Evolutionary conservation across 2,329 filamentous ascomycete genomes (phyloP).

Genomic region (Neocucurbitaria cava): DNA sequence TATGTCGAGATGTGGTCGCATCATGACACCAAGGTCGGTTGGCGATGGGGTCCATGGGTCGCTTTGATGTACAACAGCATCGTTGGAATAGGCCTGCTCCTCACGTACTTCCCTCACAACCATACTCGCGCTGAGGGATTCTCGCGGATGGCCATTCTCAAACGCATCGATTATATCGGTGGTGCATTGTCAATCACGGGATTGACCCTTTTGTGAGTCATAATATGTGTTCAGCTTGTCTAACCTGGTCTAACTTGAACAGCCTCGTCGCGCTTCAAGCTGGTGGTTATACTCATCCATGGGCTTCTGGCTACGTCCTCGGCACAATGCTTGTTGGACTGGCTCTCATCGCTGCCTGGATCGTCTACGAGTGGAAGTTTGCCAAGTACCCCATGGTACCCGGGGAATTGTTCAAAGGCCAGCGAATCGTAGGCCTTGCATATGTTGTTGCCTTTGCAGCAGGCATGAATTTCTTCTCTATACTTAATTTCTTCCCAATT

Average conservation of each 20-base stretch:
- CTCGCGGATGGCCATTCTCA: conserved; percentile 37
- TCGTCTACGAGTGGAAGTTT: conserved; percentile 49
- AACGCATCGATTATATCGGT: conserved; percentile 41
- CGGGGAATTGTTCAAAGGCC: conserved; percentile 41
- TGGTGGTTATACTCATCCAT: conserved; percentile 50
- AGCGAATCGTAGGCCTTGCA: conserved; percentile 40
- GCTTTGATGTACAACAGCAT: conserved; percentile 42
- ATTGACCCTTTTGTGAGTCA: conserved; percentile 40
- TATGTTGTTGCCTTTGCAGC: conserved; percentile 46
- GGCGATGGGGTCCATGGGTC: conserved; percentile 47
- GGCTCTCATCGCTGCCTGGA: conserved; percentile 41
- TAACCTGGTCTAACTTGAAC: conserved; percentile 2
- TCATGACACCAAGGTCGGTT: conserved; percentile 30
- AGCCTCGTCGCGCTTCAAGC: conserved; percentile 51
- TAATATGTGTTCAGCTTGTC: conserved; percentile 1
- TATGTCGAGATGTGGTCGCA: conserved; percentile 42
- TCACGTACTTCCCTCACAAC: conserved; percentile 42
- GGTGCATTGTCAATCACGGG: conserved; percentile 41
- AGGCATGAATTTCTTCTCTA: conserved; percentile 42
- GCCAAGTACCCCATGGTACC: conserved; percentile 51
- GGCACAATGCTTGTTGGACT: conserved; percentile 47
- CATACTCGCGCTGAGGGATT: conserved; percentile 43
- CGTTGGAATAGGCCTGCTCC: conserved; percentile 36
- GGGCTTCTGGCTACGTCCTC: conserved; percentile 48
- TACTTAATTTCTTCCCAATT: conserved; percentile 44